Percentiles rank a stretch among this genome's conserved stretches.
These are phyloP conservation scores for Sarocladium kiliense DNA, from an alignment of 2,329 filamentous ascomycete species.

Conservation along the genomic window DNA sequence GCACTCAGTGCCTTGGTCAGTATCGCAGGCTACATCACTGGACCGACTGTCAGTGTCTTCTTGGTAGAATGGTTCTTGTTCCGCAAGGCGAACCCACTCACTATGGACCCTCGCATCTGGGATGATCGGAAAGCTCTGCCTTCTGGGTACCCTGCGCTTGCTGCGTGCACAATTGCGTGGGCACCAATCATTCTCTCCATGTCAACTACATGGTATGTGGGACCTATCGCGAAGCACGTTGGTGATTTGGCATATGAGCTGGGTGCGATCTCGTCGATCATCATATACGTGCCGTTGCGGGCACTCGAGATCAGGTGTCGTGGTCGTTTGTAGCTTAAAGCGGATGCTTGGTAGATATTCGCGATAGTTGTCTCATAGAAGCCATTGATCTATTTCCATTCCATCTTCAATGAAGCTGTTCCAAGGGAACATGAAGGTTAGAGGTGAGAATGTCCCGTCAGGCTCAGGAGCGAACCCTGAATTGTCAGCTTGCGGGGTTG, in stretches of 20 bases:
- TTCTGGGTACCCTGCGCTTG: constrained; percentile 1
- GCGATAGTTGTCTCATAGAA: neutral
- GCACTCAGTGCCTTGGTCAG: constrained; percentile 2
- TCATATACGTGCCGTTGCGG: neutral
- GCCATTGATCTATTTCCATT: neutral
- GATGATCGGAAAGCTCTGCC: neutral
- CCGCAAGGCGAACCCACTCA: neutral
- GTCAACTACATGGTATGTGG: neutral
- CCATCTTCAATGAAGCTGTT: neutral
- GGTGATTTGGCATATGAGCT: constrained; percentile 1
- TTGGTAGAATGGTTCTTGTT: constrained; percentile 1
- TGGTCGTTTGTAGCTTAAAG: neutral
- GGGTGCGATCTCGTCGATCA: neutral
- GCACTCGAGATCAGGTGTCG: neutral
- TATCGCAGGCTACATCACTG: constrained; percentile 5
- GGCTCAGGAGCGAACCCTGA: neutral
- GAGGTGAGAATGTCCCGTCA: neutral
- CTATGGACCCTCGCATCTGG: constrained; percentile 2
- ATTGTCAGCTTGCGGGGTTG: neutral
- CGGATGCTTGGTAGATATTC: neutral
- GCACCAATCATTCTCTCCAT: constrained; percentile 1
- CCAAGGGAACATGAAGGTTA: constrained; percentile 1
- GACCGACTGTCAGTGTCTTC: constrained; percentile 2
- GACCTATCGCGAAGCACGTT: neutral
- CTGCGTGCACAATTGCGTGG: neutral